Percentiles rank a stretch among this genome's conserved stretches.
Evolutionary conservation across 805 yeast genomes (phyloP).

Genomic region (Kodamaea fukazawae): DNA sequence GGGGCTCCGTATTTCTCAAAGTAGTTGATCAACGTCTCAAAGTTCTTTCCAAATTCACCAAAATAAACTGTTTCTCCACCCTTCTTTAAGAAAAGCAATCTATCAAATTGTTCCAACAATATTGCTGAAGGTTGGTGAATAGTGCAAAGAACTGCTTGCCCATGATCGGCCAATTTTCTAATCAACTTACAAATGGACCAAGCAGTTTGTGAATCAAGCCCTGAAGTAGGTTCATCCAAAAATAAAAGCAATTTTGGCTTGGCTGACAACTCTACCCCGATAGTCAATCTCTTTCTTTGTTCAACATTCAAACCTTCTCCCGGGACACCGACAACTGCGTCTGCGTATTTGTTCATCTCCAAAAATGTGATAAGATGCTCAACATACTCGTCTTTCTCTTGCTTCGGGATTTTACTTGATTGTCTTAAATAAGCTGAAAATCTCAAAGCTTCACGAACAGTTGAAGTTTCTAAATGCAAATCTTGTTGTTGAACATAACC

Average conservation of each 20-base stretch:
- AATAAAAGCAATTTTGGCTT: slow-evolving; percentile 52
- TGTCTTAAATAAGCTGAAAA: slow-evolving; percentile 53
- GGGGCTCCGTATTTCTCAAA: slow-evolving; percentile 66
- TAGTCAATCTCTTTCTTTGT: slow-evolving; percentile 52
- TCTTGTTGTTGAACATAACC: slow-evolving; percentile 64
- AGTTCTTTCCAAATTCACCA: slow-evolving; percentile 67
- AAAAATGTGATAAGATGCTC: slow-evolving; percentile 49
- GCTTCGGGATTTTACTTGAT: slow-evolving; percentile 34
- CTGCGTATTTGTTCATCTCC: slow-evolving; percentile 52
- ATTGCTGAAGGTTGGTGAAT: slow-evolving; percentile 86
- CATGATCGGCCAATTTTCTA: slow-evolving; percentile 48
- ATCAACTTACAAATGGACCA: slow-evolving; percentile 56
- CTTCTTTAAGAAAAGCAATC: slow-evolving; percentile 62
- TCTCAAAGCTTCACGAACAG: slow-evolving; percentile 53
- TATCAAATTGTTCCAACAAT: slow-evolving; percentile 71
- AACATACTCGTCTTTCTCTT: slow-evolving; percentile 49
- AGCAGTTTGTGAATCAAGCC: slow-evolving; percentile 58
- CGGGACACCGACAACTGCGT: slow-evolving; percentile 47
- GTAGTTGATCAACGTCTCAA: slow-evolving; percentile 56
- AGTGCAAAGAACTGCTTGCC: slow-evolving; percentile 59
- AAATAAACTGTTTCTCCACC: slow-evolving; percentile 78
- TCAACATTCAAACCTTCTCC: slow-evolving; percentile 55
- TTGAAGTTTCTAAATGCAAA: slow-evolving; percentile 48
- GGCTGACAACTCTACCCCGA: slow-evolving; percentile 56
- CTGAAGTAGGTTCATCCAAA: slow-evolving; percentile 62